Base-by-base conservation (phyloP, 2,329 filamentous ascomycete species). In the Diplodia sapinea region DNA sequence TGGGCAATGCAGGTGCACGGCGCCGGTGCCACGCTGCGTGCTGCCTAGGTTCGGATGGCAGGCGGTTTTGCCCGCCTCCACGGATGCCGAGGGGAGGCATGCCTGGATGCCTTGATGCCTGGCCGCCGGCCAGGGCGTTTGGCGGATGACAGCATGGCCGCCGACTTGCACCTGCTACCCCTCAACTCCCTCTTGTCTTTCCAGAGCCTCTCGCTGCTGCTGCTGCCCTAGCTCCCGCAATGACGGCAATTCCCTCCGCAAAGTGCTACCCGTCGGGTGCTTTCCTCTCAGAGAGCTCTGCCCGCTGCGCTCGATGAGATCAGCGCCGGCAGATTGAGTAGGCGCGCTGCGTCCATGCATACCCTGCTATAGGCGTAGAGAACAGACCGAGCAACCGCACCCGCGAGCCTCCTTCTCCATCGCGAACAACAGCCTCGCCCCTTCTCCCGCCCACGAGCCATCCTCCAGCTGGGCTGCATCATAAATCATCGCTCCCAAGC, bases 41-140 rank as follows among this genome's bases (percentile, higher is more conserved):
- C 52, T 55, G 52, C n/a, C 33, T n/a, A 15, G 7, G 23, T 17
- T 55, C 52, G 52, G 31, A 55, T 55, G 31, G 33, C 26, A 55
- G 52, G 52, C 52, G 52, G 5, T 15, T 29, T 9, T 17, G 31
- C 33, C 55, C 55, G 55, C 33, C 55, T 57, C 55, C 55, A 33
- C 55, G 31, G 9, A 33, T 20, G 13, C 17, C 17, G 7, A 26
- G 23, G 23, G 2, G 8, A 17, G 11, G 31, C 23, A 31, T 40
- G 54, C 55, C 20, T 47, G 36, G 38, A 29, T 59, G 55, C 55
- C 55, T 59, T 38, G 23, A 26, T 26, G 23, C 57, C 31, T 62
- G n/a, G n/a, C n/a, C n/a, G n/a, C n/a, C n/a, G n/a, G n/a, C n/a
- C n/a, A n/a, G n/a, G n/a, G n/a, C n/a, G n/a, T n/a, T n/a, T n/a